These are phyloP conservation scores for Clavaria fumosa DNA, from an alignment of 768 basidiomycete genomes.

Conservation along the genomic window DNA sequence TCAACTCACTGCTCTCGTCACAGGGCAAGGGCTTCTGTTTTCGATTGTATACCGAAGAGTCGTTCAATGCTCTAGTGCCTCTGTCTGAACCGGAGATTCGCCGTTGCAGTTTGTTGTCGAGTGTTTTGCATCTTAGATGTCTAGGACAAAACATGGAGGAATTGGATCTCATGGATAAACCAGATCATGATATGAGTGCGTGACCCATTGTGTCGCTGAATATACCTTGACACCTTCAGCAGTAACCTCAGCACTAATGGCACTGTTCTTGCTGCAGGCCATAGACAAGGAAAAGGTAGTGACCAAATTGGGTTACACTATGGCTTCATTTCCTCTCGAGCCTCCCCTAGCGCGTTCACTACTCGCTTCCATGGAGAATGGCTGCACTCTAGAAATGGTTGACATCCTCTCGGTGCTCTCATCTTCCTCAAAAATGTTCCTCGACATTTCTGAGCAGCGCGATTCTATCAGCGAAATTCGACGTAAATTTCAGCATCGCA, in stretches of 20 bases:
- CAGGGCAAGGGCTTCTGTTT: constrained; percentile 79
- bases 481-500: constrained; percentile 62
- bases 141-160: constrained; percentile 67
- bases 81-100: constrained; percentile 82
- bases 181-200: constrained; percentile 25
- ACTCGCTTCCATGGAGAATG: constrained; percentile 56
- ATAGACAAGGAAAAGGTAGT: constrained; percentile 49
- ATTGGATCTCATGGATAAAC: constrained; percentile 81
- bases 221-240: constrained; percentile 3
- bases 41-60: constrained; percentile 78
- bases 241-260: constrained; percentile 52
- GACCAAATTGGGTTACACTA: constrained; percentile 61
- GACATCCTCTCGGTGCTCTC: constrained; percentile 77
- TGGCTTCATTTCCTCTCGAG: constrained; percentile 90
- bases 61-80: constrained; percentile 48
- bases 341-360: constrained; percentile 67
- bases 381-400: constrained; percentile 66
- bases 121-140: constrained; percentile 74
- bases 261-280: constrained; percentile 69
- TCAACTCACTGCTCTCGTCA: constrained; percentile 1
- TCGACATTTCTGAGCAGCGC: constrained; percentile 61
- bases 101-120: constrained; percentile 71
- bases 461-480: constrained; percentile 58
- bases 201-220: constrained; percentile 2
- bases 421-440: constrained; percentile 65